A percentile compares a stretch with the other conserved stretches of the same genome.
phyloP scores from a whole-genome alignment of 2,329 filamentous ascomycete species.

The Fusarium sacchari region DNA sequence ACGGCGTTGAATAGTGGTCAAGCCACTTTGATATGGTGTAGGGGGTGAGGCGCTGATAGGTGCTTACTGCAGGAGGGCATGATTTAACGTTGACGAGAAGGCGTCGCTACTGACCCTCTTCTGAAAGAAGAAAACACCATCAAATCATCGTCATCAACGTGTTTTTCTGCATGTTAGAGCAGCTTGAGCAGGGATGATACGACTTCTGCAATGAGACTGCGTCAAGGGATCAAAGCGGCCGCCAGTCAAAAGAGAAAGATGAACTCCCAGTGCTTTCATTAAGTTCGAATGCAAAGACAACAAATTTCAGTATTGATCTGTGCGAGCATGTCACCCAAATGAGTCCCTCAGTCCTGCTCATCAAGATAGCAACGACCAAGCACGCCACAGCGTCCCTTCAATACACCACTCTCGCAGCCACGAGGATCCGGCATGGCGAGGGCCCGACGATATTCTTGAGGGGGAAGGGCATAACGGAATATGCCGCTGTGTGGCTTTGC shows the following conservation, averaged over 20 bases:
- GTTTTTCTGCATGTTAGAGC: neutral
- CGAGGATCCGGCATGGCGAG: neutral
- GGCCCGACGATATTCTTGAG: neutral
- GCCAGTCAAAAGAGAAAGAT: too few species aligned
- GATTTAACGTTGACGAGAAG: conserved; percentile 16
- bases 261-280: fast-evolving
- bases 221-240: neutral
- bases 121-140: neutral
- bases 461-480: neutral
- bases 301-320: neutral
- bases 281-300: fast-evolving
- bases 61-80: neutral
- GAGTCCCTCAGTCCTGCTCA: neutral
- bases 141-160: neutral
- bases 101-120: neutral
- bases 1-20: conserved; percentile 7
- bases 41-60: conserved; percentile 1
- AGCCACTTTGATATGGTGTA: conserved; percentile 7
- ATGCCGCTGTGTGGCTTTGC: neutral
- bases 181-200: neutral
- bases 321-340: neutral
- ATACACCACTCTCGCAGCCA: neutral
- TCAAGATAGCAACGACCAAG: neutral
- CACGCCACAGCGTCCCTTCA: neutral
- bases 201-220: neutral